Conservation (phyloP, 345 rosid genomes). For the Brassica juncea region DNA sequence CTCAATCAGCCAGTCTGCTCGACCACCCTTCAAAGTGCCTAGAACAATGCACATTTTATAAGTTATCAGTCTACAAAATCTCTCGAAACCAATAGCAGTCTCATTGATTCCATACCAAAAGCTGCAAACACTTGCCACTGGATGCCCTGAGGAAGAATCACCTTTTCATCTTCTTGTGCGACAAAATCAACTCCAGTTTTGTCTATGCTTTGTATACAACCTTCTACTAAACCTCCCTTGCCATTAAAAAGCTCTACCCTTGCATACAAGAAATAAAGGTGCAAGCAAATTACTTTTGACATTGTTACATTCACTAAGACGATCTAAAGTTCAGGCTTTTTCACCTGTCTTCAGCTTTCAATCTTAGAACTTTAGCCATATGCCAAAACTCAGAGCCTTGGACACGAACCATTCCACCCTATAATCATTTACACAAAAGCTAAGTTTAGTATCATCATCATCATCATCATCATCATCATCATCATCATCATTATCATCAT, state of each 20-base stretch:
- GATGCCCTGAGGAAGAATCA: conserved; percentile 52
- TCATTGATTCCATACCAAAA: conserved; percentile 58
- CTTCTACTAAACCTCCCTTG: conserved; percentile 73
- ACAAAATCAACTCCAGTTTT: conserved; percentile 64
- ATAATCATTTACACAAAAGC: conserved; percentile 25
- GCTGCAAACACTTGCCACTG: conserved; percentile 89
- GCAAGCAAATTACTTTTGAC: conserved; percentile 15
- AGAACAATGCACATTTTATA: conserved; percentile 20
- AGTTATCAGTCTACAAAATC: not conserved
- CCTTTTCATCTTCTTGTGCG: conserved; percentile 62
- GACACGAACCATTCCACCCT: conserved; percentile 73
- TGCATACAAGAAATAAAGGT: conserved; percentile 35
- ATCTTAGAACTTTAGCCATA: conserved; percentile 75
- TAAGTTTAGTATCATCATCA: not conserved
- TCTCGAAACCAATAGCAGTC: not conserved
- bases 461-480: too few relatives aligned
- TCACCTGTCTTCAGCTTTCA: conserved; percentile 62
- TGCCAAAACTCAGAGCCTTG: conserved; percentile 89
- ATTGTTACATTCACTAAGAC: not conserved
- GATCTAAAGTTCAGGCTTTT: not conserved
- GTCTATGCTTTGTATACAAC: conserved; percentile 62
- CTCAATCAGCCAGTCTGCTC: conserved; percentile 97
- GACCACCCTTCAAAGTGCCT: conserved; percentile 92
- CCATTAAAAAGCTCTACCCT: conserved; percentile 97
- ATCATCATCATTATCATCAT: too few relatives aligned